These are phyloP conservation scores for Ambrosiella cleistominuta DNA, from an alignment of 2,329 filamentous ascomycete species.

Conservation along the genomic window DNA sequence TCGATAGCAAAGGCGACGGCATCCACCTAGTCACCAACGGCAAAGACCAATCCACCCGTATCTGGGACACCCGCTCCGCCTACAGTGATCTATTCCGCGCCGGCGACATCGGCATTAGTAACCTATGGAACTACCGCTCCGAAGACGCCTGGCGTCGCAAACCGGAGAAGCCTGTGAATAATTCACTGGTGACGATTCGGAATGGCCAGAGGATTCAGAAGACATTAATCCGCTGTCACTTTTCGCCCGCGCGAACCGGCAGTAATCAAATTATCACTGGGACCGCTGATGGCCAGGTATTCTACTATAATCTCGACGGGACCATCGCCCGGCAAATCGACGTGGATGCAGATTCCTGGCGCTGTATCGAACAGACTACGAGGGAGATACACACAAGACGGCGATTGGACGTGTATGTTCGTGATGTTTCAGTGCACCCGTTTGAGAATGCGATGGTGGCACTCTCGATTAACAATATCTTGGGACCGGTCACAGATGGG, in stretches of 20 bases:
- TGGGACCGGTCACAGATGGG: background rate
- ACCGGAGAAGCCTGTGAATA: slow-evolving; percentile 29
- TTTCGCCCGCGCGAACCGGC: slow-evolving; percentile 75
- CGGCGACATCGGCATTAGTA: slow-evolving; percentile 26
- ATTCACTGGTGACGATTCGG: slow-evolving; percentile 81
- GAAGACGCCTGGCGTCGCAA: background rate
- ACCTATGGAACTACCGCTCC: background rate
- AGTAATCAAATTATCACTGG: slow-evolving; percentile 87
- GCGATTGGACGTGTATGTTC: slow-evolving; percentile 58
- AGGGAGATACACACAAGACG: slow-evolving; percentile 16
- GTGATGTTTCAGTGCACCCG: slow-evolving; percentile 85
- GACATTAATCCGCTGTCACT: slow-evolving; percentile 88
- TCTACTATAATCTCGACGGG: slow-evolving; percentile 85
- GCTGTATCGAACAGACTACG: slow-evolving; percentile 28
- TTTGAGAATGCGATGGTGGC: slow-evolving; percentile 59
- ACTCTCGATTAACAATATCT: slow-evolving; percentile 20
- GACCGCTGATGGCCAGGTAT: slow-evolving; percentile 74
- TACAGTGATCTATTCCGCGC: slow-evolving; percentile 41
- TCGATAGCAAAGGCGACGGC: slow-evolving; percentile 53
- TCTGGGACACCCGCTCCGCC: slow-evolving; percentile 66
- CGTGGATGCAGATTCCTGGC: slow-evolving; percentile 48
- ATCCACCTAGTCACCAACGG: slow-evolving; percentile 81
- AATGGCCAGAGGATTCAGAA: slow-evolving; percentile 67
- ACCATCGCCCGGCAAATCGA: slow-evolving; percentile 64
- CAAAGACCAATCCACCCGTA: slow-evolving; percentile 93